These are phyloP conservation scores for Blastobotrys capitulatus DNA, from an alignment of 1,139 yeast genomes.

Conservation along the genomic window DNA sequence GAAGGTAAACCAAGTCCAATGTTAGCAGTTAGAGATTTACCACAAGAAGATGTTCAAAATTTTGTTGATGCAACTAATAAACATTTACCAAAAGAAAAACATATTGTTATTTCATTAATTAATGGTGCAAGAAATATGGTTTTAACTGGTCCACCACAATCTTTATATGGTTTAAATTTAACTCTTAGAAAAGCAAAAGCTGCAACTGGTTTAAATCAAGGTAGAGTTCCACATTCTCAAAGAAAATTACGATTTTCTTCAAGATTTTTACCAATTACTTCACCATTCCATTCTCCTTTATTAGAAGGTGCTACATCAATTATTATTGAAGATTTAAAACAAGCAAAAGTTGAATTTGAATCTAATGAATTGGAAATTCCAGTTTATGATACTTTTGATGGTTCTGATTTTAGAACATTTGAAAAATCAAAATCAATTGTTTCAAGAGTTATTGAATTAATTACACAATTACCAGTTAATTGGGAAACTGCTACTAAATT, in stretches of 20 bases:
- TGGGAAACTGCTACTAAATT: slow-evolving; percentile 91
- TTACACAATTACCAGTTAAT: slow-evolving; percentile 83
- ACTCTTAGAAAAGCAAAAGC: slow-evolving; percentile 93
- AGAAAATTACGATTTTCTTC: slow-evolving; percentile 90
- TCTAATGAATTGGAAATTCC: slow-evolving; percentile 64
- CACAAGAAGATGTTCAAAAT: slow-evolving; percentile 68
- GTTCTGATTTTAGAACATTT: slow-evolving; percentile 63
- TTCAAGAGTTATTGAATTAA: slow-evolving; percentile 68
- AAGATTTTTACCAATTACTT: slow-evolving; percentile 89
- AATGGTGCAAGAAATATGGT: slow-evolving; percentile 96
- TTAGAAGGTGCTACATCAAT: slow-evolving; percentile 64
- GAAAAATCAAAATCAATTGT: slow-evolving; percentile 40
- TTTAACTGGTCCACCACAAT: slow-evolving; percentile 97
- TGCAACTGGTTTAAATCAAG: slow-evolving; percentile 88
- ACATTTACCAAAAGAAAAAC: slow-evolving; percentile 89
- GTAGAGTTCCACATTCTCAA: slow-evolving; percentile 87
- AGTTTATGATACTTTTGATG: slow-evolving; percentile 85
- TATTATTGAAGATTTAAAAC: slow-evolving; percentile 60
- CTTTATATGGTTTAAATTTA: slow-evolving; percentile 92
- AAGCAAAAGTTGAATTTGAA: slow-evolving; percentile 53
- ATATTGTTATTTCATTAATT: slow-evolving; percentile 81
- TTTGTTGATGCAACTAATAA: slow-evolving; percentile 83
- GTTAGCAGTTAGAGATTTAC: slow-evolving; percentile 88
- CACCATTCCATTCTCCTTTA: slow-evolving; percentile 95
- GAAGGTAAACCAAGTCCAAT: slow-evolving; percentile 98